phyloP scores from a whole-genome alignment of 2,329 filamentous ascomycete genomes.

The Diaporthe citri region DNA sequence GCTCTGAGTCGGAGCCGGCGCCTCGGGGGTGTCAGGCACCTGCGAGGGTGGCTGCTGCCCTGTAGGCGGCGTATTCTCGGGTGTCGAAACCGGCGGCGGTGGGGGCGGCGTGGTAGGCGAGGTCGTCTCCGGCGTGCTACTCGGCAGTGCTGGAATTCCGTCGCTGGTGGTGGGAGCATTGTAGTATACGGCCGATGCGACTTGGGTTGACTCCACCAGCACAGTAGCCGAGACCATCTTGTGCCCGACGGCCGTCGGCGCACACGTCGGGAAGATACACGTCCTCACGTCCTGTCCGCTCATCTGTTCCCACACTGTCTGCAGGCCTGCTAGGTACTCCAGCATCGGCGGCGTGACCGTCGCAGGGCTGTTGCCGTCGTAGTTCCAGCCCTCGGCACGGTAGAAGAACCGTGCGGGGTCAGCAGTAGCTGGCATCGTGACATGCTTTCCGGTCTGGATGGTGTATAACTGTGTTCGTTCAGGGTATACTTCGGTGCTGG shows the following conservation, averaged over 20 bases:
- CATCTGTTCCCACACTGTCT: constrained; percentile 10
- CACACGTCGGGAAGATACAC: constrained; percentile 12
- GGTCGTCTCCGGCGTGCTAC: neutral
- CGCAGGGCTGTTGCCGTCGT: neutral
- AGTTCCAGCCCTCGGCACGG: constrained; percentile 11
- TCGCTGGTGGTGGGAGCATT: neutral
- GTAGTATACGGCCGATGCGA: neutral
- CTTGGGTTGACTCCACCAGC: neutral
- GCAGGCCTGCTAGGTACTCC: neutral
- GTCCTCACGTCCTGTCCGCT: neutral
- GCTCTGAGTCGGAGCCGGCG: neutral
- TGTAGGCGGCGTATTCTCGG: neutral
- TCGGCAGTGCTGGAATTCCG: neutral
- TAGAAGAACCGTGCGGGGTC: constrained; percentile 8
- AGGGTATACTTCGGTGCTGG: neutral
- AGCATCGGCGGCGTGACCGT: neutral
- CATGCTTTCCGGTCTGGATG: neutral
- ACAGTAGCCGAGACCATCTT: constrained; percentile 5
- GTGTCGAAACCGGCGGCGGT: neutral
- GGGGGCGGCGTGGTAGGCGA: neutral
- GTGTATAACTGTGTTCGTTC: neutral
- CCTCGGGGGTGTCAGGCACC: neutral
- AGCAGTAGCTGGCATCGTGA: neutral
- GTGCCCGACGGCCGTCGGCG: neutral
- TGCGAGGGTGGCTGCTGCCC: neutral